Conservation (phyloP, 441 rosid genomes). For the Sinapis alba region DNA sequence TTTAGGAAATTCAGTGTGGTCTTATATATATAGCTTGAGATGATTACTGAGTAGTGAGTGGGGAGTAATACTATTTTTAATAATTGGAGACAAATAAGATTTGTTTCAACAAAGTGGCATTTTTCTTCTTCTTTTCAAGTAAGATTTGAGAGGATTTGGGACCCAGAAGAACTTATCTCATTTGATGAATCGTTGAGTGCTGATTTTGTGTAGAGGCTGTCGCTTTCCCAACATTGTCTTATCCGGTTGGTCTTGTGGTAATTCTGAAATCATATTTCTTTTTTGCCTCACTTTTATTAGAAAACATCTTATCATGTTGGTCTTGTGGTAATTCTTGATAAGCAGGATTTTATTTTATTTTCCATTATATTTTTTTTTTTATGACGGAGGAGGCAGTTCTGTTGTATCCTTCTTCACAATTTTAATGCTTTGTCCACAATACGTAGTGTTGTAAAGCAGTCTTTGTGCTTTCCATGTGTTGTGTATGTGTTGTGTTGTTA, state of each 20-base stretch:
- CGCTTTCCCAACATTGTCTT: slow-evolving; percentile 20
- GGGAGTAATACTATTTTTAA: slow-evolving; percentile 2
- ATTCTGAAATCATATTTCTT: slow-evolving; percentile 5
- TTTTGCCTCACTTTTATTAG: slow-evolving; percentile 11
- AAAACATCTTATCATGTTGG: not conserved
- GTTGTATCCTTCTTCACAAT: slow-evolving; percentile 19
- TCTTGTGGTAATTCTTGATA: slow-evolving; percentile 26
- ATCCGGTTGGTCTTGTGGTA: slow-evolving; percentile 5
- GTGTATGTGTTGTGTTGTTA: slow-evolving; percentile 1
- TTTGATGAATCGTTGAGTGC: slow-evolving; percentile 22
- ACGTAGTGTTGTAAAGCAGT: slow-evolving; percentile 24
- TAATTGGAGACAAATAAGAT: slow-evolving; percentile 7
- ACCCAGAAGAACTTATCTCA: slow-evolving; percentile 29
- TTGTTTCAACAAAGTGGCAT: slow-evolving; percentile 6
- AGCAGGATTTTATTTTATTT: not conserved
- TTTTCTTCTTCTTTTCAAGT: slow-evolving; percentile 9
- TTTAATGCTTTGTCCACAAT: slow-evolving; percentile 16
- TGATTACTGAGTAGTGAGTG: slow-evolving; percentile 17
- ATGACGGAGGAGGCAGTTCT: slow-evolving; percentile 17
- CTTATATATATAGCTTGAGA: slow-evolving; percentile 35
- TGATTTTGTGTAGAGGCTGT: slow-evolving; percentile 30
- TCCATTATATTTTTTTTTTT: not conserved
- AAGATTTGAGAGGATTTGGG: slow-evolving; percentile 31
- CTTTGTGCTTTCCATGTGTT: slow-evolving; percentile 18
- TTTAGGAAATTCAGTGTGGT: not conserved